These are phyloP conservation scores for Epithele typhae DNA, from an alignment of 768 basidiomycete species.

Conservation along the genomic window DNA sequence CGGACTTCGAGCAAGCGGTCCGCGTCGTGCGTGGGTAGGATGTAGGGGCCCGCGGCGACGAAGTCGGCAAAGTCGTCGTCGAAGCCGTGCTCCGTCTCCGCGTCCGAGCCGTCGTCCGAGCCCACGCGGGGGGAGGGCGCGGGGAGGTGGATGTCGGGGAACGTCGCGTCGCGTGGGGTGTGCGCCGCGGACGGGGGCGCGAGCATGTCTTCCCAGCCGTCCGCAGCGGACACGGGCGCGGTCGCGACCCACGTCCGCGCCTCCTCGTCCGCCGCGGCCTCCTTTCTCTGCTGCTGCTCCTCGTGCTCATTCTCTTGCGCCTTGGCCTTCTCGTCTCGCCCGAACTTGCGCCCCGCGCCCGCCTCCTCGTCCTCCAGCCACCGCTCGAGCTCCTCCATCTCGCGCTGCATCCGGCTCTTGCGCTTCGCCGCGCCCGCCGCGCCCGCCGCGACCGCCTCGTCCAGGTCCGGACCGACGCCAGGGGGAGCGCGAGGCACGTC, in stretches of 20 bases:
- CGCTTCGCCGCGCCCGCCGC: constrained; percentile 15
- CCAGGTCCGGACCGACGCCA: neutral
- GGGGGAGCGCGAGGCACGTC: constrained; percentile 16
- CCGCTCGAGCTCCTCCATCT: constrained; percentile 55
- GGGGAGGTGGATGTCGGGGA: too few relatives aligned
- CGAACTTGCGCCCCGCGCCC: constrained; percentile 18
- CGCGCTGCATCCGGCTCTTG: constrained; percentile 37
- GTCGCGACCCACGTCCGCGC: constrained; percentile 20
- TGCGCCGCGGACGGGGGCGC: constrained; percentile 18
- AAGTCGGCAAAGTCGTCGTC: too few relatives aligned
- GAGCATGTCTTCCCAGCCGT: constrained; percentile 18
- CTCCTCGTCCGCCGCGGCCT: constrained; percentile 6
- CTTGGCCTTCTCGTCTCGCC: neutral
- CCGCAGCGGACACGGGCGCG: constrained; percentile 10
- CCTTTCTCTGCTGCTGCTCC: constrained; percentile 2
- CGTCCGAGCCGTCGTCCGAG: too few relatives aligned
- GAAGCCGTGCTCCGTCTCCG: too few relatives aligned
- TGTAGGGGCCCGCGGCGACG: constrained; percentile 45
- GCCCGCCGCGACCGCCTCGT: neutral
- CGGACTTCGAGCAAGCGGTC: constrained; percentile 14
- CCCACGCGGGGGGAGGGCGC: too few relatives aligned
- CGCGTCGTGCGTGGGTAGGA: constrained; percentile 4
- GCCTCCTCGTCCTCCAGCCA: constrained; percentile 57
- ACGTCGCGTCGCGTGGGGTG: constrained; percentile 5
- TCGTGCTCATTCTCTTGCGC: neutral